phyloP scores from a whole-genome alignment of 768 basidiomycete species.

The Favolaschia claudopus region DNA sequence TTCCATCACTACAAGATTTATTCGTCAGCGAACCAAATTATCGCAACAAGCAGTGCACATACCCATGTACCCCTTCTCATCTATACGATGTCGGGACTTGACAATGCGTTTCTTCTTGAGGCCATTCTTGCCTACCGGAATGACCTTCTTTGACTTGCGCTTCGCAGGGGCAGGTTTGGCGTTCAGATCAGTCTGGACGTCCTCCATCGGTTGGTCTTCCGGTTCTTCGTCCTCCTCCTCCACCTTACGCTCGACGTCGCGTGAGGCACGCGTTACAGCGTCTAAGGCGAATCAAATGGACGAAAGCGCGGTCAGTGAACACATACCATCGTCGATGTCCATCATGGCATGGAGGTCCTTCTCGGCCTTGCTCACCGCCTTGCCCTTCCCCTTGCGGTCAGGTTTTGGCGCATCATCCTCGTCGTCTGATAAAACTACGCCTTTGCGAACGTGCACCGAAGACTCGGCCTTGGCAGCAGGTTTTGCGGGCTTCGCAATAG shows the following conservation, averaged over 20 bases:
- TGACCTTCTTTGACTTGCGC: conserved; percentile 60
- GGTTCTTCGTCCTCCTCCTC: conserved; percentile 30
- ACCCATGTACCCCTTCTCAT: conserved; percentile 81
- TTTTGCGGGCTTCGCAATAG: not conserved
- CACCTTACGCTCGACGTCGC: conserved; percentile 19
- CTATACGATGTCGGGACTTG: conserved; percentile 61
- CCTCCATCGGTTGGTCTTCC: conserved; percentile 37
- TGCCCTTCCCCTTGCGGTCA: conserved; percentile 42
- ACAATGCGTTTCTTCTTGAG: conserved; percentile 74
- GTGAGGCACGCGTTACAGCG: conserved; percentile 39
- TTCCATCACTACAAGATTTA: conserved; percentile 60
- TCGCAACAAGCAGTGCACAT: conserved; percentile 28
- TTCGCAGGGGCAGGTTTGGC: conserved; percentile 43
- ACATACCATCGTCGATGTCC: conserved; percentile 78
- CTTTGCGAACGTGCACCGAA: conserved; percentile 51
- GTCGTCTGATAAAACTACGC: conserved; percentile 66
- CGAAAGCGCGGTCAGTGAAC: not conserved
- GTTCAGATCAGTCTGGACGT: conserved; percentile 39
- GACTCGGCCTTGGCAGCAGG: conserved; percentile 5
- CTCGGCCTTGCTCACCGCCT: conserved; percentile 50
- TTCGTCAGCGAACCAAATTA: not conserved
- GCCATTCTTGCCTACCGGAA: conserved; percentile 83
- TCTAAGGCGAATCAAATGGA: conserved; percentile 33
- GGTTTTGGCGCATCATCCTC: conserved; percentile 51
- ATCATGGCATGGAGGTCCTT: conserved; percentile 67